Base-by-base conservation (phyloP, 2,329 filamentous ascomycete species). In the Moelleriella libera region DNA sequence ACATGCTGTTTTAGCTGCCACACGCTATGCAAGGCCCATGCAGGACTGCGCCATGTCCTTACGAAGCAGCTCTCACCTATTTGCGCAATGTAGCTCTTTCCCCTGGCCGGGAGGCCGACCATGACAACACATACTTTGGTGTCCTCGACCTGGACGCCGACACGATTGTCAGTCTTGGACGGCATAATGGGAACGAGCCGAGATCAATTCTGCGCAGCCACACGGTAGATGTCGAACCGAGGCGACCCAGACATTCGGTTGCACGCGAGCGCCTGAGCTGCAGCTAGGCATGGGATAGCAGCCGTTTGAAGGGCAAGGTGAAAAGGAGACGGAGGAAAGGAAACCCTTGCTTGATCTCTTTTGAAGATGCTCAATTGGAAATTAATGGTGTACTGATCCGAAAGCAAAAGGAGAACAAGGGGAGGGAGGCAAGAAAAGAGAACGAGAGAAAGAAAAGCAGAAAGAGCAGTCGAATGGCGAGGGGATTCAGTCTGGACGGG, bases 51-150 rank as follows among this genome's bases (percentile, higher is more conserved):
- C 21, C 21, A 21, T 39, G 34, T 39, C 34, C 4, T 39, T 8
- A 39, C 21, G 21, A 10, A 10, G n/a, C 10, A n/a, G 14, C 6
- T 29, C 71, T 60, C 72, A 92, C 89, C 88, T 78, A 96, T 96
- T 61, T 94, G 88, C 56, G 92, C 90, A 63, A 98, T 97, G 65
- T 95, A 80, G 70, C 88, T 95, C 76, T 98, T 98, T 60, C 92
- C 92, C 57, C 92, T 77, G 51, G 92, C 92, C 48, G 92, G 92
- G 62, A 98, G 75, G 55, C 92, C 92, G 51, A 98, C 92, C 92
- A 98, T 97, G 58, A 98, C 88, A 54, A 98, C 89, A 66, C 90
- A 97, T 70, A 98, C 94, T 65, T 86, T 87, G 51, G 87, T 90
- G 67, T 96, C 88, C 72, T 97, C 90, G 58, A 85, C 86, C 86